A percentile compares a stretch with the other conserved stretches of the same genome.
Evolutionary conservation across 2,329 filamentous ascomycete genomes (phyloP).

Genomic region (Huntiella savannae): DNA sequence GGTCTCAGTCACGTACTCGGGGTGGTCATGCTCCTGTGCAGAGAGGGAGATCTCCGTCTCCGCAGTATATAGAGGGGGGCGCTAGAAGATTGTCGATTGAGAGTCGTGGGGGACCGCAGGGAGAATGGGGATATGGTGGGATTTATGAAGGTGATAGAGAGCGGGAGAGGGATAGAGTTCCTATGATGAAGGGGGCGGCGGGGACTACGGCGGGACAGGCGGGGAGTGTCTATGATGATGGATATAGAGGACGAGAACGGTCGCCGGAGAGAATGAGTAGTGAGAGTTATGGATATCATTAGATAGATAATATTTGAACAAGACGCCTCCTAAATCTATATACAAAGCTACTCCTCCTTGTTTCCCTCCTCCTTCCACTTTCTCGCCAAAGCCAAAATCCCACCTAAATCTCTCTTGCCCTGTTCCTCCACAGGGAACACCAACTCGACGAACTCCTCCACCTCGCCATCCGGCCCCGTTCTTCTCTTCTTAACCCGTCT

Average conservation of each 20-base stretch:
- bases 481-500: slow-evolving; percentile 80
- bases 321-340: background rate
- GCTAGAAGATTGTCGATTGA: background rate
- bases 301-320: background rate
- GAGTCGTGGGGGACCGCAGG: background rate
- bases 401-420: slow-evolving; percentile 64
- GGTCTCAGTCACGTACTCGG: background rate
- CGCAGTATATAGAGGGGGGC: background rate
- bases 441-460: slow-evolving; percentile 94
- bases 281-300: background rate
- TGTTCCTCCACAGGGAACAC: slow-evolving; percentile 92
- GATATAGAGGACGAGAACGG: slow-evolving; percentile 22
- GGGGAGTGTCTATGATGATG: slow-evolving; percentile 16
- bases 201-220: slow-evolving; percentile 9
- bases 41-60: background rate
- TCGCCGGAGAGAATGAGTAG: slow-evolving; percentile 23
- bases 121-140: too few species aligned
- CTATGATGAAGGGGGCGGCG: background rate
- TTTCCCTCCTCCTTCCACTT: slow-evolving; percentile 59
- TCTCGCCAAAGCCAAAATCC: slow-evolving; percentile 68
- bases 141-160: too few species aligned
- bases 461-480: slow-evolving; percentile 77
- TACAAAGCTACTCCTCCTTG: slow-evolving; percentile 12
- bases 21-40: too few species aligned
- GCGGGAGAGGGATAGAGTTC: background rate